Base-by-base conservation (phyloP, 371 early-diverging fungal species). In the Mortierella sp. region DNA sequence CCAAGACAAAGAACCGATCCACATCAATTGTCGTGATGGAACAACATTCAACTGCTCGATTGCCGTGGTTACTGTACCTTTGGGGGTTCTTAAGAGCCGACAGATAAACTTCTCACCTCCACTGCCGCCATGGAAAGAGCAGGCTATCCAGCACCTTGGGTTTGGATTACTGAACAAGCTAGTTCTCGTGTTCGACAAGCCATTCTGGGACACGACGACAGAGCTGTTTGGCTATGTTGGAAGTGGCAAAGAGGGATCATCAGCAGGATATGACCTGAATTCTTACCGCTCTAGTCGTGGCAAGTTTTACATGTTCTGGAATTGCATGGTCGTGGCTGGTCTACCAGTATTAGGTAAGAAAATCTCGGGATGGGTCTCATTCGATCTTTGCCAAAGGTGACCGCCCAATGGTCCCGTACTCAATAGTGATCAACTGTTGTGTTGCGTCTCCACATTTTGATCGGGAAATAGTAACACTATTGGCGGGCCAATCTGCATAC, bases 101-200 rank as follows among this genome's bases (percentile, higher is more conserved):
- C 58, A 66, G 34, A 81, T 79, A 54, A 16, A 47, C 12, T 83
- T 83, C 45, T 27, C 39, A 14, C 83, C 83, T 4, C 56, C 64
- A 17, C 55, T 83, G 22, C 82, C 83, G 1, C 21, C 28, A 2
- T 73, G 78, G 76, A 83, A 83, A 28, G 39, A 54, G 16, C 49
- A 57, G 14, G 77, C 81, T 13, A 80, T 83, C 19, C 47, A 53
- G 17, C 46, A 54, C 13, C 57, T 83, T 25, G 81, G 79, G 2
- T 80, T 80, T 63, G 83, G 83, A 3, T 9, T 67, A 41, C 54
- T 83, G 45, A 83, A 83, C 64, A 83, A 82, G 45, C 63, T 83
- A 40, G 77, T 83, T 2, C 66, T 83, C 16, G 80, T 81, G 14
- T 83, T 83, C 46, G 71, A 68, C 0, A 55, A 62, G 14, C 47